Conservation (phyloP, 306 rosid genomes). For the Vicia faba region DNA sequence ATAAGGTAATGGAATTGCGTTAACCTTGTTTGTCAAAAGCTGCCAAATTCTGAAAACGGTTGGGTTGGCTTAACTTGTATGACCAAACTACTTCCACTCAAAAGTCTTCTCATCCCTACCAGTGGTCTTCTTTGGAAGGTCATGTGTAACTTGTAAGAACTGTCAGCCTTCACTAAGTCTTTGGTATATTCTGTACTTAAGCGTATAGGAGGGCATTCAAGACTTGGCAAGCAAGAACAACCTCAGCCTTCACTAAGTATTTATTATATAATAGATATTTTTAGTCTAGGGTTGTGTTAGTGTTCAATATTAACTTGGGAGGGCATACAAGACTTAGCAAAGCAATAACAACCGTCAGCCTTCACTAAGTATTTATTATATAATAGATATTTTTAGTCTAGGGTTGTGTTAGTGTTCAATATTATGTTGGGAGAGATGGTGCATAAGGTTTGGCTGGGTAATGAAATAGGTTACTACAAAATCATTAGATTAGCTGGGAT, state of each 20-base stretch:
- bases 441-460: neutral
- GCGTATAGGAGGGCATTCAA: neutral
- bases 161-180: neutral
- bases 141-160: constrained; percentile 7
- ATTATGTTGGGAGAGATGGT: neutral
- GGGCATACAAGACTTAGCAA: too few species aligned
- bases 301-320: neutral
- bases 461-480: neutral
- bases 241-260: neutral
- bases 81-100: neutral
- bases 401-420: neutral
- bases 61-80: neutral
- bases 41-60: neutral
- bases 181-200: neutral
- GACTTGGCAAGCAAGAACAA: neutral
- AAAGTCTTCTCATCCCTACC: constrained; percentile 2
- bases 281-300: neutral
- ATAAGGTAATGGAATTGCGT: neutral
- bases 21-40: constrained; percentile 20
- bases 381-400: neutral
- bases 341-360: constrained; percentile 1
- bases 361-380: neutral
- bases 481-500: neutral
- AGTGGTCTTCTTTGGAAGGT: neutral
- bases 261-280: neutral